Base-by-base conservation (phyloP, 805 yeast genomes). In the Candida lessepsii region DNA sequence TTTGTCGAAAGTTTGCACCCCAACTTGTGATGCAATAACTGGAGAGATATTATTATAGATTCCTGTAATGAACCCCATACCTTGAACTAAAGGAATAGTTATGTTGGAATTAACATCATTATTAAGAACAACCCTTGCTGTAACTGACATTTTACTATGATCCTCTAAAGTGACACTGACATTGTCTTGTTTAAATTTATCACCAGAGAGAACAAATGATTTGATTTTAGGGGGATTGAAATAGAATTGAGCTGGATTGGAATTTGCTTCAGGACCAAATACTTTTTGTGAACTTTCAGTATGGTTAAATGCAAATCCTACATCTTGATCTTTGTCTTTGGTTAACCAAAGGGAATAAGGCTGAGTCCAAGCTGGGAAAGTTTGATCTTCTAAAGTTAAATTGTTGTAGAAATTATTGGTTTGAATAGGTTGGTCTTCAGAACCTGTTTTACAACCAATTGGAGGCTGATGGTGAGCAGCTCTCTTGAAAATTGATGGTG, bases 401-500 rank as follows among this genome's bases (percentile, higher is more conserved):
- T 86, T 86, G 26, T 84, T 82, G 57, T 81, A 86, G 53, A 86
- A 86, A 54, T 86, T 85, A 58, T 86, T 86, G 6, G 95, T 86
- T 45, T 81, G 81, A 20, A 82, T 69, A 1, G 88, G 82, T 5
- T 43, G 50, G 37, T 53, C 59, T 10, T 40, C 13, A 3, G 39
- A 43, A 9, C 54, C 50, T 43, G 19, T 49, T 4, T 40, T 29
- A 42, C 65, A 58, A 1, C 70, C 72, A 20, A 50, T 52, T 2
- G 73, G 73, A 5, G 52, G 54, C 38, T 53, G 76, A 38, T 17
- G 46, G 38, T 69, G 74, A n/a, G 50, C 33, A 5, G 40, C 45
- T 39, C 52, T 57, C 14, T 57, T 52, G 53, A 75, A 80, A n/a
- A 61, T 38, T 1, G 61, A 45, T 14, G 71, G 64, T 2, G 83